These are phyloP conservation scores for Zanthoxylum bungeanum DNA, from an alignment of 345 rosid genomes.

Conservation along the genomic window DNA sequence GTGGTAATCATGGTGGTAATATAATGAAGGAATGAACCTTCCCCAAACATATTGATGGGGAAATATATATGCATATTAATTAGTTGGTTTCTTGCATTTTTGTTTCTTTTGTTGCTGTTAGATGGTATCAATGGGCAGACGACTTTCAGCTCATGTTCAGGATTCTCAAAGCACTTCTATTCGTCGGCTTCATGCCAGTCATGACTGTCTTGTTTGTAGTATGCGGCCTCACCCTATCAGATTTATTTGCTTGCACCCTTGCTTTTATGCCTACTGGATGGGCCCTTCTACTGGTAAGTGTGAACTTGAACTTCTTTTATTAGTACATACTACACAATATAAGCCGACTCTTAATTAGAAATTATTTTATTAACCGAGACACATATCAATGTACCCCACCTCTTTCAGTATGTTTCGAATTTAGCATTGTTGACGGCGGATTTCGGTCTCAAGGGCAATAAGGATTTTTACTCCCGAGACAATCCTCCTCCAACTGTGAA, in stretches of 20 bases:
- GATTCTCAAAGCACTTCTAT: slow-evolving; percentile 89
- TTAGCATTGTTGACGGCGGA: no score
- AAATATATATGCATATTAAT: neutral
- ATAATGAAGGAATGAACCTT: neutral
- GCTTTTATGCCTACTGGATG: slow-evolving; percentile 92
- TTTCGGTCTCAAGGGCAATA: no score
- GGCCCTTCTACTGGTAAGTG: slow-evolving; percentile 87
- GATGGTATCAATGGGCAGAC: slow-evolving; percentile 94
- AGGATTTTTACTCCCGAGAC: no score
- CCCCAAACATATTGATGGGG: neutral
- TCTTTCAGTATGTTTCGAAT: neutral
- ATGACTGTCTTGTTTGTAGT: slow-evolving; percentile 85
- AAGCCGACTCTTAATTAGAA: neutral
- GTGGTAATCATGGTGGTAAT: no score
- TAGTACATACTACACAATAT: neutral
- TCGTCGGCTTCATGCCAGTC: slow-evolving; percentile 82
- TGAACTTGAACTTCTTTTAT: neutral
- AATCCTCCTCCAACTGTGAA: no score
- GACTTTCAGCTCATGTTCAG: slow-evolving; percentile 96
- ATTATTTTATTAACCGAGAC: no score
- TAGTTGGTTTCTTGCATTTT: neutral
- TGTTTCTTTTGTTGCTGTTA: slow-evolving; percentile 21
- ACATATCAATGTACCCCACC: neutral
- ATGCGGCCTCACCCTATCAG: slow-evolving; percentile 58
- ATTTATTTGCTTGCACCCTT: slow-evolving; percentile 71